Conservation (phyloP, 768 basidiomycete species). For the Suillus weaverae region DNA sequence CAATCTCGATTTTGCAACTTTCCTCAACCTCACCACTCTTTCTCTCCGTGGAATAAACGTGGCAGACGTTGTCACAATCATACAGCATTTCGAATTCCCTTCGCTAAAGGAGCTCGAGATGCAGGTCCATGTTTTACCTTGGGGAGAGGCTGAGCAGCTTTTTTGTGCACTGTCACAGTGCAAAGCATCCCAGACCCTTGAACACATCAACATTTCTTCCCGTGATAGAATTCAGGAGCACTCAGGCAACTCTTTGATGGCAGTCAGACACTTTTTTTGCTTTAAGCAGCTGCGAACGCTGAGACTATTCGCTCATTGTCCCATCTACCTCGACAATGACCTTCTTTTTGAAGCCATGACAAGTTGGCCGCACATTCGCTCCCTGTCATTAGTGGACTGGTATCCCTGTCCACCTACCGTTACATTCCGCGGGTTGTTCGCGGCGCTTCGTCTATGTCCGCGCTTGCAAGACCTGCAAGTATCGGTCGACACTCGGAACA, state of each 20-base stretch:
- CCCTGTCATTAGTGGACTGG: background rate
- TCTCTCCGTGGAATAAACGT: background rate
- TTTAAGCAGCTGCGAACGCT: background rate
- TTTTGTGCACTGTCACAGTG: background rate
- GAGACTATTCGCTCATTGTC: background rate
- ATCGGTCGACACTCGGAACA: background rate
- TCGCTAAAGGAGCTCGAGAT: background rate
- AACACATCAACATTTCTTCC: background rate
- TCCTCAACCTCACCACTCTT: background rate
- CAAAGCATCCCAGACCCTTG: constrained; percentile 1
- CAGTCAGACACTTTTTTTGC: background rate
- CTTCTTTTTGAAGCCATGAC: background rate
- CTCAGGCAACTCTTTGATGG: background rate
- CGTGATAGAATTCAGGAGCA: background rate
- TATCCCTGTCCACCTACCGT: background rate
- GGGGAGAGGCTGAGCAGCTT: background rate
- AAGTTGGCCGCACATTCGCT: background rate
- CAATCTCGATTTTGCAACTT: background rate
- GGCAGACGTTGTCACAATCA: background rate
- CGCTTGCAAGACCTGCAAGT: background rate
- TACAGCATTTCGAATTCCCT: background rate
- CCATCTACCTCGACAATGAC: background rate
- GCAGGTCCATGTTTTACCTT: background rate
- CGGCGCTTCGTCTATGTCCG: background rate
- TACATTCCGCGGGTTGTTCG: background rate